Percentiles rank a stretch among this genome's conserved stretches.
phyloP scores from a whole-genome alignment of 2,329 filamentous ascomycete species.

The Sporothrix pallida region DNA sequence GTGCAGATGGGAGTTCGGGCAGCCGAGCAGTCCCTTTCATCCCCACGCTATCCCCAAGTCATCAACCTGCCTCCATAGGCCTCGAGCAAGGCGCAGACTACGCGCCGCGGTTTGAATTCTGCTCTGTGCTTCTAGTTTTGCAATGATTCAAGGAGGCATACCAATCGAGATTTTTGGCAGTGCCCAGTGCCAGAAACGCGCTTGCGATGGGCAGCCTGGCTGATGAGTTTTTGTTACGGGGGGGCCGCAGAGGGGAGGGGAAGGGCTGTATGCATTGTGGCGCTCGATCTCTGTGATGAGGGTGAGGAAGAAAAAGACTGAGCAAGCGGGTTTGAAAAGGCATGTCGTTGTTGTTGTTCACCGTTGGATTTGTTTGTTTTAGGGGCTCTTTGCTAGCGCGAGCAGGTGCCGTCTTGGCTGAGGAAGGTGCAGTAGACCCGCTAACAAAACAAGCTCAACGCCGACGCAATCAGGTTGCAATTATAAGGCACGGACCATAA shows the following conservation, averaged over 20 bases:
- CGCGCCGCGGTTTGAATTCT: background rate
- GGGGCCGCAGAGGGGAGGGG: background rate
- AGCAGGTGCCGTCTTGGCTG: conserved; percentile 30
- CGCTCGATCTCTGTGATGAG: too few species aligned
- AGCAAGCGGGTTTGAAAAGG: background rate
- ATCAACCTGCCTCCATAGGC: background rate
- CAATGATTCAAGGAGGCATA: too few species aligned
- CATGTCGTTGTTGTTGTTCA: background rate
- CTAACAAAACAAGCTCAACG: background rate
- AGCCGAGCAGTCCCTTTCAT: conserved; percentile 8
- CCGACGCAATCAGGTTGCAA: background rate
- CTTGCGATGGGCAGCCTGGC: too few species aligned
- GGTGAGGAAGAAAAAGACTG: background rate
- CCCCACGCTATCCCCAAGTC: background rate
- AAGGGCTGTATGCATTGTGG: background rate
- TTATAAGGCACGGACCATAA: conserved; percentile 1
- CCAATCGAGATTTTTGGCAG: too few species aligned
- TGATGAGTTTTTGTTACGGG: background rate
- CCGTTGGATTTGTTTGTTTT: background rate
- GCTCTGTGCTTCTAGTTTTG: too few species aligned
- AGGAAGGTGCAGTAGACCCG: background rate
- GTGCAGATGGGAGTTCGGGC: conserved; percentile 16
- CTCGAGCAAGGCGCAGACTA: background rate
- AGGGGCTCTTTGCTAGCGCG: conserved; percentile 25
- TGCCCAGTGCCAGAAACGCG: too few species aligned